phyloP scores from a whole-genome alignment of 805 yeast genomes.

The Lachancea waltii region DNA sequence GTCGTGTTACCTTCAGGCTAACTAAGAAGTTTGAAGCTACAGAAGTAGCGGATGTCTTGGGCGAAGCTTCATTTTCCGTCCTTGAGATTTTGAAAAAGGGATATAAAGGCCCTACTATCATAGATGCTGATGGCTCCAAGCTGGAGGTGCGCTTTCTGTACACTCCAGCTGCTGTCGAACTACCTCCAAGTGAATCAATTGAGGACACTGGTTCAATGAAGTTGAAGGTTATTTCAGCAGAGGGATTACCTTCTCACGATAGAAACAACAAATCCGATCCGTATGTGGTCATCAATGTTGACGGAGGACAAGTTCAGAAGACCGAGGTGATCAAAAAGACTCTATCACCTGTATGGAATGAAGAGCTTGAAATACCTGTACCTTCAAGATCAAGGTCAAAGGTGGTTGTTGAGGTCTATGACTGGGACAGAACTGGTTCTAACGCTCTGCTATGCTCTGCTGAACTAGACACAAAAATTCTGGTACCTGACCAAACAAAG shows the following conservation, averaged over 20 bases:
- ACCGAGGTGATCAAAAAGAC: constrained; percentile 61
- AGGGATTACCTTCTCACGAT: constrained; percentile 52
- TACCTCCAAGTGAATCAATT: constrained; percentile 55
- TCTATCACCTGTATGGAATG: constrained; percentile 73
- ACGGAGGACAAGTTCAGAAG: constrained; percentile 48
- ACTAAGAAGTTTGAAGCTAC: constrained; percentile 45
- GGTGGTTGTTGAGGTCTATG: constrained; percentile 47
- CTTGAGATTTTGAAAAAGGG: constrained; percentile 48
- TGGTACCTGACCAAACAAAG: constrained; percentile 42
- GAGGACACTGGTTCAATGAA: constrained; percentile 60
- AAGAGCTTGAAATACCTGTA: constrained; percentile 50
- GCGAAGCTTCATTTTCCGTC: constrained; percentile 46
- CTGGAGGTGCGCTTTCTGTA: constrained; percentile 50
- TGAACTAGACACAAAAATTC: constrained; percentile 41
- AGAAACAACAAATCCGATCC: constrained; percentile 78
- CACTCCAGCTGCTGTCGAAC: constrained; percentile 48
- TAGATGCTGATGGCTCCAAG: constrained; percentile 39
- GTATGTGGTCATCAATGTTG: constrained; percentile 44
- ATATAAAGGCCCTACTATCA: constrained; percentile 39
- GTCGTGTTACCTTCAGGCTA: constrained; percentile 51
- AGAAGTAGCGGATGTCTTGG: constrained; percentile 42
- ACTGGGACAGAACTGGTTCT: constrained; percentile 76
- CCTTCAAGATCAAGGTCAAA: constrained; percentile 54
- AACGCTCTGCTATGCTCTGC: constrained; percentile 55
- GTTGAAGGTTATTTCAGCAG: constrained; percentile 52